Conservation (phyloP, 169 alveolate genomes). For the Eimeria praecox region DNA sequence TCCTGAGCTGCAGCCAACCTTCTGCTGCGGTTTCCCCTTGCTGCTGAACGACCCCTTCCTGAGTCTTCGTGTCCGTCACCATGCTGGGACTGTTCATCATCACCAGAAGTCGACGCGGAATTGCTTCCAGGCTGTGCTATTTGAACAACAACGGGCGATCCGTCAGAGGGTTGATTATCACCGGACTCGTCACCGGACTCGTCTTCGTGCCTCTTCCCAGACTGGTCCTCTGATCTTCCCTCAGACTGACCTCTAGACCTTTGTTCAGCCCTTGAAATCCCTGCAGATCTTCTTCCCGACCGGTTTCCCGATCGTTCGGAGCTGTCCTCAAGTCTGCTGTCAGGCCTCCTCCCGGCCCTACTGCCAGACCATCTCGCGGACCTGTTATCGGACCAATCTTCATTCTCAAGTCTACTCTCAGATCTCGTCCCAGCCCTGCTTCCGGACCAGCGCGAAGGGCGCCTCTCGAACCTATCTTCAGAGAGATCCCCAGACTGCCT, state of each 20-base stretch:
- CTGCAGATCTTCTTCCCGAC: not conserved
- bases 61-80: too few species aligned
- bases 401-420: not conserved
- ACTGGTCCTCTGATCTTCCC: not conserved
- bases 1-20: not conserved
- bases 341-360: too few species aligned
- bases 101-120: not conserved
- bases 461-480: not conserved
- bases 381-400: not conserved
- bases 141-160: not conserved
- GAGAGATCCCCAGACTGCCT: not conserved
- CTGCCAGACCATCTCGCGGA: too few species aligned
- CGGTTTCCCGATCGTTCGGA: not conserved
- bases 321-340: not conserved
- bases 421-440: not conserved
- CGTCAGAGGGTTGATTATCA: not conserved
- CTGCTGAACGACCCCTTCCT: not conserved
- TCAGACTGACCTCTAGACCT: not conserved
- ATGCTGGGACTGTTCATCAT: not conserved
- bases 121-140: not conserved
- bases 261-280: too few species aligned
- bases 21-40: not conserved
- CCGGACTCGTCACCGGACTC: constrained; percentile 5
- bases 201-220: not conserved
- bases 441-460: not conserved